Conservation (phyloP, 2,329 filamentous ascomycete genomes). For the Drechmeria coniospora region DNA sequence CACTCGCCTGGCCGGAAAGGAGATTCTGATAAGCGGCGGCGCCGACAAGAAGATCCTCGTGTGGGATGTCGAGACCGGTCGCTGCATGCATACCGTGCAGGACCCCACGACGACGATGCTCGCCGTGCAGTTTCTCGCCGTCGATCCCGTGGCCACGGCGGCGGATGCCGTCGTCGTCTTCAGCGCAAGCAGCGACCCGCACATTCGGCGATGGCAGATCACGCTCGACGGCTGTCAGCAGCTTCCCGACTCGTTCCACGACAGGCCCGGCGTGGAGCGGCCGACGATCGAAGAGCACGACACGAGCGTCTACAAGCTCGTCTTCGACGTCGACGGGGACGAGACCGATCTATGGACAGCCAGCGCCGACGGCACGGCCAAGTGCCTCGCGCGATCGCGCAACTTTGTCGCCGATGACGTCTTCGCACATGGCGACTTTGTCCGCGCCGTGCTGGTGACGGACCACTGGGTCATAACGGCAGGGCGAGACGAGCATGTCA, state of each 20-base stretch:
- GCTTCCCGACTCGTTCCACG: slow-evolving; percentile 29
- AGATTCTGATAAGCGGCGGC: slow-evolving; percentile 57
- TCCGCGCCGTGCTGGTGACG: slow-evolving; percentile 63
- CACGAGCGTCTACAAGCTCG: slow-evolving; percentile 72
- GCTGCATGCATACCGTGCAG: slow-evolving; percentile 59
- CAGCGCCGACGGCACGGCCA: slow-evolving; percentile 77
- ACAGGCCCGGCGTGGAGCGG: slow-evolving; percentile 23
- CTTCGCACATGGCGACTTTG: slow-evolving; percentile 75
- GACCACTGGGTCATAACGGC: slow-evolving; percentile 73
- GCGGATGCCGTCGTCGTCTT: slow-evolving; percentile 42
- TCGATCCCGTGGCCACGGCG: slow-evolving; percentile 52
- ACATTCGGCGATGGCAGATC: slow-evolving; percentile 66
- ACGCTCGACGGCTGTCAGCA: slow-evolving; percentile 36
- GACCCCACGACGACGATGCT: slow-evolving; percentile 57
- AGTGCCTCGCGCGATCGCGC: slow-evolving; percentile 56
- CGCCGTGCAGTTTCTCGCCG: slow-evolving; percentile 61
- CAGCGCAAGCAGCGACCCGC: slow-evolving; percentile 66
- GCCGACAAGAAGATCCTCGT: slow-evolving; percentile 70
- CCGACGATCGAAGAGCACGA: slow-evolving; percentile 63
- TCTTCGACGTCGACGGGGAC: slow-evolving; percentile 48
- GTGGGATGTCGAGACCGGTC: slow-evolving; percentile 59
- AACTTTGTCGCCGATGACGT: slow-evolving; percentile 57
- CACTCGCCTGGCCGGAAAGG: slow-evolving; percentile 41
- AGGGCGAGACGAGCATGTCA: slow-evolving; percentile 80
- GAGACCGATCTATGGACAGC: slow-evolving; percentile 78